A percentile compares a stretch with the other conserved stretches of the same genome.
phyloP scores from a whole-genome alignment of 805 yeast species.

The Myxozyma monticola region DNA sequence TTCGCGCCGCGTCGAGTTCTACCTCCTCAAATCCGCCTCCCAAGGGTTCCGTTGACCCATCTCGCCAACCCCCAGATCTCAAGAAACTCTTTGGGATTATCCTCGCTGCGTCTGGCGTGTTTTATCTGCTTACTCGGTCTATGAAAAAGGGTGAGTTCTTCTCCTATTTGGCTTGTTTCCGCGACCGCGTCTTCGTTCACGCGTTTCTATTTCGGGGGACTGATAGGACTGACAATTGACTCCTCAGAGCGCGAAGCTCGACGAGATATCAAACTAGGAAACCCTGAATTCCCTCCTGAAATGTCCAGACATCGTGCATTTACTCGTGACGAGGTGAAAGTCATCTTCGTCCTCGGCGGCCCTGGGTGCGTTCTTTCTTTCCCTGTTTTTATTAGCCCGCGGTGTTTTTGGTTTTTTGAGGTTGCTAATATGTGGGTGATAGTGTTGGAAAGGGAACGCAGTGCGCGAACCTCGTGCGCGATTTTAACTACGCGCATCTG shows the following conservation, averaged over 20 bases:
- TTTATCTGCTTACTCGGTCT: slow-evolving; percentile 14
- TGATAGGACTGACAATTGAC: not conserved
- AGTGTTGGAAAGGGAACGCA: slow-evolving; percentile 94
- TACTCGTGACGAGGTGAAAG: slow-evolving; percentile 65
- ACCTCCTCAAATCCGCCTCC: not conserved
- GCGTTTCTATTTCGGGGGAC: not conserved
- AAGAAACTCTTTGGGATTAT: slow-evolving; percentile 3
- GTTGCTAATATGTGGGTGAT: not conserved
- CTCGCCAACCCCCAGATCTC: slow-evolving; percentile 20
- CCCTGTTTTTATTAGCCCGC: not conserved
- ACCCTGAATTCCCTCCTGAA: slow-evolving; percentile 10
- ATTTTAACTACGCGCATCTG: slow-evolving; percentile 79
- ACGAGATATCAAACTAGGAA: slow-evolving; percentile 23
- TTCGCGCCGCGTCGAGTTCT: not conserved
- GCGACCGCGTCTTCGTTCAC: too few relatives aligned
- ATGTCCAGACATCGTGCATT: slow-evolving; percentile 47
- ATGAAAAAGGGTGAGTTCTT: slow-evolving; percentile 16
- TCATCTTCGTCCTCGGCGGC: slow-evolving; percentile 91
- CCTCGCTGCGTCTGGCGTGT: slow-evolving; percentile 7
- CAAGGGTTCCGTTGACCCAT: slow-evolving; percentile 2
- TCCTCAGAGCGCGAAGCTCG: slow-evolving; percentile 22
- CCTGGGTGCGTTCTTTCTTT: slow-evolving; percentile 56
- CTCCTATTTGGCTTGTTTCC: too few relatives aligned
- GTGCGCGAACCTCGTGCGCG: slow-evolving; percentile 78
- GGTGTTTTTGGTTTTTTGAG: not conserved